Evolutionary conservation across 1,284 basidiomycete species (phyloP), one percentile per base, ranked within the genome.

Genomic region (Cryptococcus sp.): DNA sequence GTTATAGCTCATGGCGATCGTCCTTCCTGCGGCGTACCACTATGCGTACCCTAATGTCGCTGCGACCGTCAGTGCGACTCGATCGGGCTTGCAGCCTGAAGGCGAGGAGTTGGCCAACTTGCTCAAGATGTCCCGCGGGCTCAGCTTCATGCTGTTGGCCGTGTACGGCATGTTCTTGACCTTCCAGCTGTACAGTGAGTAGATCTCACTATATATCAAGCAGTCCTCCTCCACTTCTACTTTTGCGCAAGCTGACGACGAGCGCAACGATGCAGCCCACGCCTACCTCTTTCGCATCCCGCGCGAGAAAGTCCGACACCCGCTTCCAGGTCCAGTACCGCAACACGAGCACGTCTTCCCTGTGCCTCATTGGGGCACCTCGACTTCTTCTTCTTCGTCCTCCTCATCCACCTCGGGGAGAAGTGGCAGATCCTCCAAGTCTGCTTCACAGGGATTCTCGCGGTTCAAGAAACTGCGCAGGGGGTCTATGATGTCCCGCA

Each of bases 21-120:
- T 93, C 15, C 81, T 94, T 2, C 92, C 92, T 3, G 83, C 83
- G 19, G 86, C 84, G 2, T 88, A 85, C 69, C 84, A 86, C 72
- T 75, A 81, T 69, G 71, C 75, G 3, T 78, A 73, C 47, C 70
- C 76, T 20, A 60, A 65, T 17, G 70, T 72, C 5, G 49, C 58
- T 8, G 62, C 57, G 15, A 61, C 61, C 16, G 68, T 69, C 57
- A 52, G 57, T 49, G 57, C 51, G 17, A 61, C 58, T 19, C 58
- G 61, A 48, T 45, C 60, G 50, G 61, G 60, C 11, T 38, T 27
- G 13, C 41, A 54, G 1, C 68, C 71, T 6, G 62, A 65, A 38
- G 72, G 72, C 15, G 61, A 69, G 47, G 70, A 77, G 57, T 61
- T 76, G 23, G 52, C 66, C 43, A 67, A 72, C 55, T 68, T 82